Percentiles rank a stretch among this genome's conserved stretches.
Evolutionary conservation across 139 green algal species (phyloP).

Genomic region (Coelastrella sp.): DNA sequence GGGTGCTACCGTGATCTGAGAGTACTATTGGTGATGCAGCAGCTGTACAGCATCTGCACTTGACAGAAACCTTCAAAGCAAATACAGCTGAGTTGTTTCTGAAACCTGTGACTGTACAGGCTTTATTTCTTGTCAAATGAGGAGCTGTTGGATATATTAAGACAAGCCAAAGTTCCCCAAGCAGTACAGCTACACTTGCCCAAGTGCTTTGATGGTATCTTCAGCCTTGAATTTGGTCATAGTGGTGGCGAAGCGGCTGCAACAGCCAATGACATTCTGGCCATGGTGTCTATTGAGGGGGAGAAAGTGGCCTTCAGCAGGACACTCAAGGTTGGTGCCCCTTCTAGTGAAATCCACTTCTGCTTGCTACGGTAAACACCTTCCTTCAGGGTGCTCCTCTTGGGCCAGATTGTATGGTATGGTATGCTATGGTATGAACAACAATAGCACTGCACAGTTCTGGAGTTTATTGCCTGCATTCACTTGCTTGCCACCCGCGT

Average conservation of each 20-base stretch:
- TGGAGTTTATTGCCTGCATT: too few relatives aligned
- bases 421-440: too few relatives aligned
- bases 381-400: not conserved
- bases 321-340: conserved; percentile 16
- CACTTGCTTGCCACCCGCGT: too few relatives aligned
- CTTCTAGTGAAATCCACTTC: too few relatives aligned
- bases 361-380: not conserved
- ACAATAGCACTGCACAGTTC: too few relatives aligned
- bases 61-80: too few relatives aligned
- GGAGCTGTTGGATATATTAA: conserved; percentile 90
- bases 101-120: not conserved
- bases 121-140: conserved; percentile 90
- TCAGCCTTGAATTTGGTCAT: conserved; percentile 79
- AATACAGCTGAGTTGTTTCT: too few relatives aligned
- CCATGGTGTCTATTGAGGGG: conserved; percentile 30
- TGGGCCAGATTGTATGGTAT: too few relatives aligned
- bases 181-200: conserved; percentile 89
- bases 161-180: conserved; percentile 81
- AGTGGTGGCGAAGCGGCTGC: too few relatives aligned
- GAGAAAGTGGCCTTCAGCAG: conserved; percentile 18
- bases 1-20: too few relatives aligned
- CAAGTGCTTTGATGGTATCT: conserved; percentile 93
- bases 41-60: too few relatives aligned
- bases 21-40: too few relatives aligned
- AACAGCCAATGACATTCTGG: conserved; percentile 33